Conservation (phyloP, 169 alveolate species). For the Plasmodium gaboni region DNA sequence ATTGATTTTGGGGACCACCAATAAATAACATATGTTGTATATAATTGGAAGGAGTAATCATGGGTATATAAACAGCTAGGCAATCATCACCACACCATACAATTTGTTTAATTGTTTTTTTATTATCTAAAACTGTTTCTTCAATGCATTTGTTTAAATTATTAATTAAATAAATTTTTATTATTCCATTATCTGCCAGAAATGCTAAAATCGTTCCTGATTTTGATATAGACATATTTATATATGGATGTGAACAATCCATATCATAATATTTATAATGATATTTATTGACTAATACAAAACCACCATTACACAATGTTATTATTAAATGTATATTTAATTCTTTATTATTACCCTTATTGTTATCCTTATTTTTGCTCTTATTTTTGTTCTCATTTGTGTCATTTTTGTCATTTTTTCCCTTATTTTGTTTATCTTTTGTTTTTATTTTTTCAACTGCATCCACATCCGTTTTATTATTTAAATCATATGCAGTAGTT, state of each 20-base stretch:
- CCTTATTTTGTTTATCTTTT: too few relatives aligned
- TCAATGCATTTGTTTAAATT: constrained; percentile 65
- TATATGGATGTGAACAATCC: constrained; percentile 26
- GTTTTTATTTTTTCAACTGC: not conserved
- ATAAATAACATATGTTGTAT: constrained; percentile 78
- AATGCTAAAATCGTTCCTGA: constrained; percentile 69
- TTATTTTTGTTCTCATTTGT: not conserved
- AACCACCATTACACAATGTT: constrained; percentile 52
- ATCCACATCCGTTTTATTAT: constrained; percentile 10
- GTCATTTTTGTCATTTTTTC: too few relatives aligned
- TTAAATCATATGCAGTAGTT: constrained; percentile 52
- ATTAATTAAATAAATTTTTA: constrained; percentile 74
- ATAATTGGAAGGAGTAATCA: constrained; percentile 76
- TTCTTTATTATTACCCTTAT: constrained; percentile 11
- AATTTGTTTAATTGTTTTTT: constrained; percentile 77
- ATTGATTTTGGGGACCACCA: constrained; percentile 85
- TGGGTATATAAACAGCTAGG: constrained; percentile 78
- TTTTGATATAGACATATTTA: constrained; percentile 62
- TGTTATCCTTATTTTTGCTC: not conserved
- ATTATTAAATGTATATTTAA: constrained; percentile 55
- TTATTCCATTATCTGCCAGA: constrained; percentile 52
- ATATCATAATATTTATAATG: constrained; percentile 44
- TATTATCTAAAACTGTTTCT: constrained; percentile 68
- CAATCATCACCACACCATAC: constrained; percentile 89
- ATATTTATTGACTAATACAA: constrained; percentile 40